These are phyloP conservation scores for Magnolia officinalis DNA, from an alignment of 164 flowering plant genomes.

Conservation along the genomic window DNA sequence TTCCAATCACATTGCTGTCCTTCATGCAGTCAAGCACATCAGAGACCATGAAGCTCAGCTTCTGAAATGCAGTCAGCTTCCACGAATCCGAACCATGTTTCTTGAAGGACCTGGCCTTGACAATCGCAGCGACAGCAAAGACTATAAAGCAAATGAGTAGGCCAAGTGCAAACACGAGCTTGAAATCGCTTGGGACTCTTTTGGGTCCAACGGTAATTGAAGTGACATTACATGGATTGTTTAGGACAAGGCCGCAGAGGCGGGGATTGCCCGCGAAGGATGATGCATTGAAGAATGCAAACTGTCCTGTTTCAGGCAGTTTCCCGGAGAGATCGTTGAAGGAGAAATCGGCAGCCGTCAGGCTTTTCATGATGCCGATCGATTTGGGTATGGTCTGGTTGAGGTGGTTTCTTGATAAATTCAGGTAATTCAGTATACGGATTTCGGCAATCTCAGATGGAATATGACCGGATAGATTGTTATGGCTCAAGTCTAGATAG, in stretches of 20 bases:
- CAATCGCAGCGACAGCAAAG: constrained; percentile 56
- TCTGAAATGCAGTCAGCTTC: constrained; percentile 82
- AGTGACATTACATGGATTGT: constrained; percentile 76
- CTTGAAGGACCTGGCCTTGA: constrained; percentile 60
- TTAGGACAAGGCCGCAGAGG: constrained; percentile 62
- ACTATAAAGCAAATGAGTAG: constrained; percentile 66
- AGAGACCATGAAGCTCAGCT: constrained; percentile 51
- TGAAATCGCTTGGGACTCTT: constrained; percentile 42
- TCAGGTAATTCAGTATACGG: constrained; percentile 70
- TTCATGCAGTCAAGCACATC: constrained; percentile 80
- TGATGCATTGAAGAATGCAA: constrained; percentile 70
- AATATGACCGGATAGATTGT: constrained; percentile 71
- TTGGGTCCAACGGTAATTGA: constrained; percentile 20
- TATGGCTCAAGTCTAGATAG: constrained; percentile 76
- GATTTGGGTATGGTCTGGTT: constrained; percentile 61
- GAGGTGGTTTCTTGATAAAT: constrained; percentile 75
- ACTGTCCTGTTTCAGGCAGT: constrained; percentile 83
- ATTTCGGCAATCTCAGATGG: constrained; percentile 61
- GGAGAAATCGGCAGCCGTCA: constrained; percentile 85
- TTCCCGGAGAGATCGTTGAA: constrained; percentile 83
- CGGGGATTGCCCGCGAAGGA: constrained; percentile 81
- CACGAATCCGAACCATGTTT: constrained; percentile 40
- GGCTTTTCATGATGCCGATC: constrained; percentile 77
- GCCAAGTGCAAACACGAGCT: constrained; percentile 69
- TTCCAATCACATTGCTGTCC: constrained; percentile 78